Conservation (phyloP, 1,284 basidiomycete species). For the Papiliotrema terrestris region DNA sequence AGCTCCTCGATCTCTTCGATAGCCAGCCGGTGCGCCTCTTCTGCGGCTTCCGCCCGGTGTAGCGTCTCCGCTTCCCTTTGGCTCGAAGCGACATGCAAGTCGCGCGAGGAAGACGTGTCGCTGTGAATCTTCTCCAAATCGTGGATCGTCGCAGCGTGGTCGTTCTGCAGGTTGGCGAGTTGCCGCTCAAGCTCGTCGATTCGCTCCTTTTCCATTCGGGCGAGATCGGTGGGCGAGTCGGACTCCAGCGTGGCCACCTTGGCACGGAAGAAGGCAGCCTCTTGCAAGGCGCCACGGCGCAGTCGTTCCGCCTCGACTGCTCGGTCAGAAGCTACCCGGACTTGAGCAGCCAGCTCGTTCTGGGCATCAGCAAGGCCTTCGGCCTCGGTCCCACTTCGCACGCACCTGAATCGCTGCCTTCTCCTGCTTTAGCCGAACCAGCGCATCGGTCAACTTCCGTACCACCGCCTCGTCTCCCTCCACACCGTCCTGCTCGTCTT, state of each 20-base stretch:
- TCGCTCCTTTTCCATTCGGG: slow-evolving; percentile 76
- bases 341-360: slow-evolving; percentile 37
- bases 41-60: slow-evolving; percentile 76
- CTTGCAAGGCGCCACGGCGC: slow-evolving; percentile 78
- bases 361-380: slow-evolving; percentile 57
- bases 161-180: slow-evolving; percentile 62
- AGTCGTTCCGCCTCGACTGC: slow-evolving; percentile 76
- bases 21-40: slow-evolving; percentile 70
- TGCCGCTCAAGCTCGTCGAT: slow-evolving; percentile 75
- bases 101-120: slow-evolving; percentile 64
- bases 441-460: slow-evolving; percentile 63
- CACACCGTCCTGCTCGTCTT: slow-evolving; percentile 47
- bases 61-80: slow-evolving; percentile 74
- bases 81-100: slow-evolving; percentile 73
- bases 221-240: slow-evolving; percentile 62
- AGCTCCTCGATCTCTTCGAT: slow-evolving; percentile 69
- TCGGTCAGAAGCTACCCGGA: slow-evolving; percentile 67
- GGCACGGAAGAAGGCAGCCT: slow-evolving; percentile 93
- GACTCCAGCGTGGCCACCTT: slow-evolving; percentile 84
- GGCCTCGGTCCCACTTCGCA: slow-evolving; percentile 6
- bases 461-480: slow-evolving; percentile 26
- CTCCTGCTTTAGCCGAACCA: slow-evolving; percentile 83
- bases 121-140: slow-evolving; percentile 72
- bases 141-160: slow-evolving; percentile 56
- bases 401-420: slow-evolving; percentile 78